These are phyloP conservation scores for Neonothopanus nambi DNA, from an alignment of 1,284 basidiomycete species.

Conservation along the genomic window DNA sequence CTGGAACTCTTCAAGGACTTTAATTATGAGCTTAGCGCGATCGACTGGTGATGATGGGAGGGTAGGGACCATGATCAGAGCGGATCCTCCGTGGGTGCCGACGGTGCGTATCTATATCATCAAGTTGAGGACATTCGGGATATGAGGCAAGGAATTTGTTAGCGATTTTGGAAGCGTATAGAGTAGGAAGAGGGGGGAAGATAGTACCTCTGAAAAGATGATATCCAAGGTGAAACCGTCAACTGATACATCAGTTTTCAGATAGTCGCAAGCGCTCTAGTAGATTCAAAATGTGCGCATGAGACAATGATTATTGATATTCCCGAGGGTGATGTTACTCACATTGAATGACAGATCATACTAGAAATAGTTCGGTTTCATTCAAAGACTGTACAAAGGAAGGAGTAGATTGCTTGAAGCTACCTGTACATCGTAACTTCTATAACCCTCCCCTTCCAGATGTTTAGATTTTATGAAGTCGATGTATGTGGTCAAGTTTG, in stretches of 20 bases:
- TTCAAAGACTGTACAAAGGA: no score
- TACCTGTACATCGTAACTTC: neutral
- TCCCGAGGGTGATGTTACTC: neutral
- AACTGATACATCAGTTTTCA: neutral
- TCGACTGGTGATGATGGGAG: conserved; percentile 2
- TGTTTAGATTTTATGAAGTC: neutral
- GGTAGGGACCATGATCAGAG: conserved; percentile 1
- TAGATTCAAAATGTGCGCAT: no score
- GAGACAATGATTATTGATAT: neutral
- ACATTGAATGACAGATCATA: neutral
- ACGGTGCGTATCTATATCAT: neutral
- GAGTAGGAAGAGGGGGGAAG: neutral
- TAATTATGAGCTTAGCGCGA: neutral
- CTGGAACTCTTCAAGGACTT: neutral
- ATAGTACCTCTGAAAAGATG: neutral
- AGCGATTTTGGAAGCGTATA: no score
- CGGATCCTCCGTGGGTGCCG: neutral
- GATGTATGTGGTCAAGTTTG: neutral
- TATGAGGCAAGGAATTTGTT: no score
- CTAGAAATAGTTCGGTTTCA: neutral
- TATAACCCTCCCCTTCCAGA: neutral
- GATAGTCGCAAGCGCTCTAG: neutral
- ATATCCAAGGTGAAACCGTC: conserved; percentile 4
- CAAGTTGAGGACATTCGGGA: no score
- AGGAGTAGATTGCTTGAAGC: neutral